These are phyloP conservation scores for Leccinellum rugosiceps DNA, from an alignment of 768 basidiomycete species.

Conservation along the genomic window DNA sequence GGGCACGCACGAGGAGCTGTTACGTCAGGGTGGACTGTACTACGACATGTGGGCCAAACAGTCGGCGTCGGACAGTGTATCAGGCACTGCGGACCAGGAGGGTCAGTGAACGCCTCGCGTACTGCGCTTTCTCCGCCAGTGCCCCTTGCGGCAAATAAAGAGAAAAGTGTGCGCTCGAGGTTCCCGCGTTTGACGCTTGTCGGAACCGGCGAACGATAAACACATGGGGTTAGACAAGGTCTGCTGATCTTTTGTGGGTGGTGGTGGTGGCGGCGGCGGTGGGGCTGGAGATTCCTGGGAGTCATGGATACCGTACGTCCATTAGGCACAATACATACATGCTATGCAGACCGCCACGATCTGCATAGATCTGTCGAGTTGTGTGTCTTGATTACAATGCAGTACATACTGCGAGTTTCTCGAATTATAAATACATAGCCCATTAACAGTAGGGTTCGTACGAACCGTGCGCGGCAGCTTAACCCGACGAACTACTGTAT, in stretches of 20 bases:
- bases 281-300: background rate
- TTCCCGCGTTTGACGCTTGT: background rate
- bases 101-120: background rate
- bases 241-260: background rate
- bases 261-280: background rate
- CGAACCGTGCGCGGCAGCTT: too few relatives aligned
- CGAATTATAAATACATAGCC: background rate
- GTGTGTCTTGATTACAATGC: background rate
- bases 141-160: background rate
- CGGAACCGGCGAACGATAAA: background rate
- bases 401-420: background rate
- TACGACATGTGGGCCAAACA: conserved; percentile 82
- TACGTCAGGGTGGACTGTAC: conserved; percentile 69
- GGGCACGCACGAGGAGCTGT: conserved; percentile 87
- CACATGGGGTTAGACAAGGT: background rate
- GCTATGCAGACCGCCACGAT: background rate
- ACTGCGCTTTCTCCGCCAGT: background rate
- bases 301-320: background rate
- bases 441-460: background rate
- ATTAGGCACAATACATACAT: background rate
- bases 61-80: conserved; percentile 37
- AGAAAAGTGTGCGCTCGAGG: background rate
- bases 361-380: background rate
- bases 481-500: too few relatives aligned
- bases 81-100: conserved; percentile 14